phyloP scores from a whole-genome alignment of 345 rosid species.

The Gossypium anomalum region DNA sequence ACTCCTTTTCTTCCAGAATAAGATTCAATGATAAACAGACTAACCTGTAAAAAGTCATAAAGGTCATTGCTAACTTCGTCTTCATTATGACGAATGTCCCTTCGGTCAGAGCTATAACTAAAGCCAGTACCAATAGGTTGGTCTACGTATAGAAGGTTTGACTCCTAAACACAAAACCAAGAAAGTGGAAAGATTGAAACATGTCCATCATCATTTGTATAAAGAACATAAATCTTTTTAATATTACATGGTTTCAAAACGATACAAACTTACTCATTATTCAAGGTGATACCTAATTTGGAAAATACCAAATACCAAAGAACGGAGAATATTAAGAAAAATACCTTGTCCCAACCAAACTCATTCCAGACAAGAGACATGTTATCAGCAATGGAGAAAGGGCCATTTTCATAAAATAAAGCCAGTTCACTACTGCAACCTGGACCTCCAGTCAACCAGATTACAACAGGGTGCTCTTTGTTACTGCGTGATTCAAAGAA shows the following conservation, averaged over 20 bases:
- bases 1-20: not conserved
- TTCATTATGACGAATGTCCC: constrained; percentile 86
- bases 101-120: constrained; percentile 81
- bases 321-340: not conserved
- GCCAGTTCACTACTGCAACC: constrained; percentile 99
- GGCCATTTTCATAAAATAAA: constrained; percentile 97
- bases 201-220: not conserved
- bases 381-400: constrained; percentile 68
- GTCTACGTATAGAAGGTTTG: constrained; percentile 91
- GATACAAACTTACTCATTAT: not conserved
- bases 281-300: not conserved
- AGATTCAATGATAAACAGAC: constrained; percentile 8
- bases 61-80: constrained; percentile 84
- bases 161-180: constrained; percentile 42
- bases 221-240: not conserved
- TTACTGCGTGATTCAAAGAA: constrained; percentile 92
- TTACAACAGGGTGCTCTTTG: constrained; percentile 77
- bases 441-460: constrained; percentile 99
- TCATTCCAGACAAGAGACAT: constrained; percentile 91
- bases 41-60: constrained; percentile 95
- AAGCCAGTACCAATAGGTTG: constrained; percentile 98
- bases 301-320: not conserved
- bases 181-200: not conserved
- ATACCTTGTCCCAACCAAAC: constrained; percentile 90
- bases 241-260: not conserved